Evolutionary conservation across 371 early-diverging fungal species (phyloP).

Genomic region (Mortierella sp.): DNA sequence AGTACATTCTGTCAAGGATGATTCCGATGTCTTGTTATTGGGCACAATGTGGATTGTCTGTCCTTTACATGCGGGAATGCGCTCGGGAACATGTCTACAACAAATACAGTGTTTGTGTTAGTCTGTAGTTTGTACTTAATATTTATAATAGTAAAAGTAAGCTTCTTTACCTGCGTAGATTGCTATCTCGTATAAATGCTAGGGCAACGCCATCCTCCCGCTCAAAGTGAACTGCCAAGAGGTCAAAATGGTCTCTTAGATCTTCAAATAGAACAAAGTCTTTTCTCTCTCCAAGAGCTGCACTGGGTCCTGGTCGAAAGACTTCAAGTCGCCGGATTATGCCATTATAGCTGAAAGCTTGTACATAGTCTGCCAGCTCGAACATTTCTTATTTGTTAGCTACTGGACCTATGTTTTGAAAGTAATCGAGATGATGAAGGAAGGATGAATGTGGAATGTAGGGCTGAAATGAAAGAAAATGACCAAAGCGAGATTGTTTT

Average conservation of each 20-base stretch:
- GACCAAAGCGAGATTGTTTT: not conserved
- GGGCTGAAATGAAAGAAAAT: not conserved
- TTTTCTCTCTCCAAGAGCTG: not conserved
- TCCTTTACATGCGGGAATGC: slow-evolving; percentile 17
- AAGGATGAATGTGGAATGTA: not conserved
- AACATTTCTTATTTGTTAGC: slow-evolving; percentile 10
- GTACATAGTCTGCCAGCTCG: slow-evolving; percentile 23
- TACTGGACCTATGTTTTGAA: not conserved
- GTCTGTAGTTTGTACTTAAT: not conserved
- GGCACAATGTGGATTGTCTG: slow-evolving; percentile 18
- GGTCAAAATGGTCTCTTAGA: slow-evolving; percentile 20
- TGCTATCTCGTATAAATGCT: slow-evolving; percentile 16
- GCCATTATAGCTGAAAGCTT: slow-evolving; percentile 24
- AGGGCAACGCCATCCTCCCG: slow-evolving; percentile 21
- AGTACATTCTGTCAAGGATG: slow-evolving; percentile 1
- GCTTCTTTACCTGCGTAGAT: slow-evolving; percentile 7
- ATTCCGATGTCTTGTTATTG: slow-evolving; percentile 3
- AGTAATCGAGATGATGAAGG: not conserved
- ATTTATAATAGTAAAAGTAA: not conserved
- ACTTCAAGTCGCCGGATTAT: slow-evolving; percentile 19
- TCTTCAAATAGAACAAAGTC: slow-evolving; percentile 35
- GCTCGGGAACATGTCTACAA: slow-evolving; percentile 28
- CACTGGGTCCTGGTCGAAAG: slow-evolving; percentile 6
- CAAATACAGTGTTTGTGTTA: not conserved
- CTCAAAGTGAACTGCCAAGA: not conserved